phyloP scores from a whole-genome alignment of 1,139 yeast genomes.

The Kodamaea sp. region DNA sequence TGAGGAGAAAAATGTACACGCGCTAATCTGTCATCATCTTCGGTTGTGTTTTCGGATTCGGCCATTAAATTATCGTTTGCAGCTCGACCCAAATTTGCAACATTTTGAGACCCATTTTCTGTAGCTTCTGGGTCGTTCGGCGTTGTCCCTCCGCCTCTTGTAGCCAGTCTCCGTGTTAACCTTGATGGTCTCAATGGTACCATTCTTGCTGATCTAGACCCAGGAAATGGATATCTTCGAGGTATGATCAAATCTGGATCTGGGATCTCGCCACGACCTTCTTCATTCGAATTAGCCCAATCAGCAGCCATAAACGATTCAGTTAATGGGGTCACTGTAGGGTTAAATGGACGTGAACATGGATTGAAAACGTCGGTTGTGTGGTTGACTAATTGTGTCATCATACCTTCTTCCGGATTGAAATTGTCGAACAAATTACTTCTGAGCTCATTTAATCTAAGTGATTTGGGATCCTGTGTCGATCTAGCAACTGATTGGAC shows the following conservation, averaged over 20 bases:
- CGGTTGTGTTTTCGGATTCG: conserved; percentile 1
- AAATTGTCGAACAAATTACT: conserved; percentile 11
- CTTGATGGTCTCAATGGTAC: conserved; percentile 6
- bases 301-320: conserved; percentile 39
- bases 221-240: conserved; percentile 31
- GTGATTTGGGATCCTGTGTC: conserved; percentile 18
- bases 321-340: conserved; percentile 40
- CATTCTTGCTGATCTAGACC: conserved; percentile 6
- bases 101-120: conserved; percentile 1
- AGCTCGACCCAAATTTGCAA: no score
- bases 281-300: conserved; percentile 29
- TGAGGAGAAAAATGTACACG: conserved; percentile 13
- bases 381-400: conserved; percentile 25
- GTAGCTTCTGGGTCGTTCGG: neutral
- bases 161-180: conserved; percentile 6
- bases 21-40: conserved; percentile 3
- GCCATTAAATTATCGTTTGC: neutral
- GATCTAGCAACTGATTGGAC: conserved; percentile 21
- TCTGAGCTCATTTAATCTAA: conserved; percentile 9
- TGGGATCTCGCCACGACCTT: conserved; percentile 5
- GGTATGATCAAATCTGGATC: conserved; percentile 21
- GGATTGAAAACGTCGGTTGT: conserved; percentile 40
- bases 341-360: conserved; percentile 33
- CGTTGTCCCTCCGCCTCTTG: neutral
- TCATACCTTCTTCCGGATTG: conserved; percentile 16